Conservation (phyloP, 306 rosid species). For the Macrotyloma uniflorum region DNA sequence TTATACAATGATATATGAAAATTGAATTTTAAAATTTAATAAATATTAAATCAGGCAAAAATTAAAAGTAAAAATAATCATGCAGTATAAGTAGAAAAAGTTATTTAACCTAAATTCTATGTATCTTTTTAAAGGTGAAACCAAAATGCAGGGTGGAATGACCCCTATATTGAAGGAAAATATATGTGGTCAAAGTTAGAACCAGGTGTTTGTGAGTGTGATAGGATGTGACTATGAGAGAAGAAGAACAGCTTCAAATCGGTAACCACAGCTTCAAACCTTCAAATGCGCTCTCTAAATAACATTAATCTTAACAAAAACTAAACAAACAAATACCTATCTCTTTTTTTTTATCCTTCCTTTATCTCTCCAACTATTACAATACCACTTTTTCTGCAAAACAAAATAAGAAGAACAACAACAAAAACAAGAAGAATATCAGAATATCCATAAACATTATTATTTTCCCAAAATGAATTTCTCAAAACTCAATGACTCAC, state of each 20-base stretch:
- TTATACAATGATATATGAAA: too few species aligned
- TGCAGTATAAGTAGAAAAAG: too few species aligned
- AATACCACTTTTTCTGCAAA: conserved; percentile 26
- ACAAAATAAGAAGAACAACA: neutral
- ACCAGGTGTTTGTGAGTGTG: neutral
- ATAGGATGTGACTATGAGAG: conserved; percentile 11
- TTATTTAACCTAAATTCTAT: too few species aligned
- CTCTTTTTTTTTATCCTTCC: neutral
- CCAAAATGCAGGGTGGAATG: neutral
- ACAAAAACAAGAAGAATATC: neutral
- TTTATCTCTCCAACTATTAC: neutral
- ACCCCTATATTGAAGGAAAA: neutral
- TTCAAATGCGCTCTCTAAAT: conserved; percentile 49
- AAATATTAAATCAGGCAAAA: too few species aligned
- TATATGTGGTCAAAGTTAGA: conserved; percentile 8
- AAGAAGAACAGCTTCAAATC: too few species aligned
- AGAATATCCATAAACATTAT: neutral
- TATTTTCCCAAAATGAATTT: conserved; percentile 40
- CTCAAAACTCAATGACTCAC: conserved; percentile 53
- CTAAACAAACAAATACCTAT: neutral
- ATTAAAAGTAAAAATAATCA: too few species aligned
- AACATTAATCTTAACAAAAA: conserved; percentile 5
- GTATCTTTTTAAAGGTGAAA: neutral
- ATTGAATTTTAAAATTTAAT: too few species aligned
- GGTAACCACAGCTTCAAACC: conserved; percentile 46